Evolutionary conservation across 805 yeast genomes (phyloP), one percentile per base, ranked within the genome.

Genomic region (Ogataea wickerhamii): DNA sequence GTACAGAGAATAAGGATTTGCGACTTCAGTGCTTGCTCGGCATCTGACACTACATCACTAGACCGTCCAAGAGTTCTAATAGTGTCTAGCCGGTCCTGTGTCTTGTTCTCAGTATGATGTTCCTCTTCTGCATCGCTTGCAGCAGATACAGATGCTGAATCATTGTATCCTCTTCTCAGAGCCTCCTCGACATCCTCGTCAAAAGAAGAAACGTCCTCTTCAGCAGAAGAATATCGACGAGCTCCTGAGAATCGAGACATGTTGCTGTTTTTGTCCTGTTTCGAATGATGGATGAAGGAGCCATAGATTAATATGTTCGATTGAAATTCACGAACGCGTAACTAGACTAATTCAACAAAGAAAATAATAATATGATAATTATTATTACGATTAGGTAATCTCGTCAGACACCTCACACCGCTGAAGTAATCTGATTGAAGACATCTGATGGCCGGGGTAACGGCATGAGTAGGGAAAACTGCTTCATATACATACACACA

Each of bases 1-100:
- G 95, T 77, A 3, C 88, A 87, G 27, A 89, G 69, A 29, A 86
- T 78, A 11, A 89, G 74, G 22, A 91, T 82, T 59, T 87, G 87
- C 0, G 93, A 86, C 45, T 73, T 72, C 27, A 82, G 60, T 12
- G 78, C 53, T 40, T 53, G 53, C 37, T 56, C 59, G n/a, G 58
- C 57, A 21, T 44, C 52, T 2, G 44, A 24, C 18, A 41, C 34
- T 13, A 34, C 37, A 7, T 28, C n/a, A 5, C 43, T 17, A 1
- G 45, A 22, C 28, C 23, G 34, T 10, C 28, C 34, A n/a, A 32
- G 27, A 23, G 27, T 35, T 18, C 36, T 34, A 20, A 43, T 32
- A 5, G 14, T 23, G 8, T 24, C 16, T 11, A 34, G 22, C 19
- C 39, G 28, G 17, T 34, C 32, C 13, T 40, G 37, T 21, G 34